These are phyloP conservation scores for Thielaviopsis musarum DNA, from an alignment of 2,329 filamentous ascomycete genomes.

Conservation along the genomic window DNA sequence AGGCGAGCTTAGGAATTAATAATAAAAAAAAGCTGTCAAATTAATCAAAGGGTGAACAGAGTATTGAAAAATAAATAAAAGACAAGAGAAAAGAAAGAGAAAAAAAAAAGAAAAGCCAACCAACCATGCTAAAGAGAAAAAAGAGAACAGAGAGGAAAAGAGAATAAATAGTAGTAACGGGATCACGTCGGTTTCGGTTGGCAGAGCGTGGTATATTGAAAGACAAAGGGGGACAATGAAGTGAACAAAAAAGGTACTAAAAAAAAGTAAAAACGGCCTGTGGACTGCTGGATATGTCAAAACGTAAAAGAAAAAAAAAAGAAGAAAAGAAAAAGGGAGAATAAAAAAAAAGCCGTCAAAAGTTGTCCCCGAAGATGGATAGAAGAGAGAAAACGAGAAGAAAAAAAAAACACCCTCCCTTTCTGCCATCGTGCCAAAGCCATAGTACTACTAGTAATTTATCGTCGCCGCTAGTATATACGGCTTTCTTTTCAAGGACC, in stretches of 20 bases:
- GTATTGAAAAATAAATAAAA: background rate
- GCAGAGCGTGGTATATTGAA: conserved; percentile 7
- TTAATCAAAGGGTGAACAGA: background rate
- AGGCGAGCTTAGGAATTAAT: background rate
- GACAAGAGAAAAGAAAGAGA: background rate
- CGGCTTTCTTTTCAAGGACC: no score
- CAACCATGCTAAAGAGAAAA: background rate
- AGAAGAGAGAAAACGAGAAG: background rate
- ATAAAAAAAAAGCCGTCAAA: background rate
- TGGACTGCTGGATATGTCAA: background rate
- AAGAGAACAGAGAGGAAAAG: background rate
- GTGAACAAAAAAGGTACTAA: no score
- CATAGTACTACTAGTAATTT: no score
- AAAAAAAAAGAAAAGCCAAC: background rate
- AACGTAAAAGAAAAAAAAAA: background rate
- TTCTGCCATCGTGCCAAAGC: no score
- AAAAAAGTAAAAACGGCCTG: background rate
- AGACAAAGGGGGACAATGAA: background rate
- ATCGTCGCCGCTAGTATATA: no score
- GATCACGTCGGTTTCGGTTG: conserved; percentile 2
- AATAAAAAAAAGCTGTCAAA: background rate
- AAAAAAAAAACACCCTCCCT: no score
- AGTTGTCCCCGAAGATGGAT: no score
- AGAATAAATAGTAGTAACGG: background rate
- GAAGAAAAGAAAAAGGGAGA: background rate